Evolutionary conservation across 2,329 filamentous ascomycete species (phyloP).

Genomic region (Monilinia polystroma): DNA sequence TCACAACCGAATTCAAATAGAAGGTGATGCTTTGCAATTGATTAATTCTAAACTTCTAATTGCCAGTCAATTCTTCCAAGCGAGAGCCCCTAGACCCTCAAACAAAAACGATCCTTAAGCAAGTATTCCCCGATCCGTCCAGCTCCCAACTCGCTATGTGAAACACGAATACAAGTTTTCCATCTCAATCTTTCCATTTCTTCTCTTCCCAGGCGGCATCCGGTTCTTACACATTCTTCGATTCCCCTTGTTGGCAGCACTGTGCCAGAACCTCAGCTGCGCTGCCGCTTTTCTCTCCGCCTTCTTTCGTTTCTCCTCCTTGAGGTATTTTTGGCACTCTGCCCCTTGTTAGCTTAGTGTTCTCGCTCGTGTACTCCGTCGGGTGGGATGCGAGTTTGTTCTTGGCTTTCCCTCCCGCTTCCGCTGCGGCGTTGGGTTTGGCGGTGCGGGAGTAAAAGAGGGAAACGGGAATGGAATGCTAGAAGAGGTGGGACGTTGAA

Average conservation of each 20-base stretch:
- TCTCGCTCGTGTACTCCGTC: not conserved
- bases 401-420: not conserved
- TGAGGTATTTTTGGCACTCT: not conserved
- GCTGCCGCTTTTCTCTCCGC: not conserved
- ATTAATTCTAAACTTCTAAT: not conserved
- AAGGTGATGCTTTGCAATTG: not conserved
- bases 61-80: not conserved
- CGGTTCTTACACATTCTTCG: not conserved
- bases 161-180: not conserved
- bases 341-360: not conserved
- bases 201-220: not conserved
- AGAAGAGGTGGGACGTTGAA: too few species aligned
- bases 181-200: too few species aligned
- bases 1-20: rapidly evolving
- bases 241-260: not conserved
- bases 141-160: too few species aligned
- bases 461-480: too few species aligned
- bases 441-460: too few species aligned
- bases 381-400: not conserved
- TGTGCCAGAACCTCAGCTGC: not conserved
- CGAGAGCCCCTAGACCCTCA: not conserved
- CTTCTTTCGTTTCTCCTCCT: not conserved
- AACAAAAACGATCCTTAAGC: too few species aligned
- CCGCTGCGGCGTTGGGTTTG: not conserved
- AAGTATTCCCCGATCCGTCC: not conserved